phyloP scores from a whole-genome alignment of 2,329 filamentous ascomycete species.

The Podosphaera aphanis region DNA sequence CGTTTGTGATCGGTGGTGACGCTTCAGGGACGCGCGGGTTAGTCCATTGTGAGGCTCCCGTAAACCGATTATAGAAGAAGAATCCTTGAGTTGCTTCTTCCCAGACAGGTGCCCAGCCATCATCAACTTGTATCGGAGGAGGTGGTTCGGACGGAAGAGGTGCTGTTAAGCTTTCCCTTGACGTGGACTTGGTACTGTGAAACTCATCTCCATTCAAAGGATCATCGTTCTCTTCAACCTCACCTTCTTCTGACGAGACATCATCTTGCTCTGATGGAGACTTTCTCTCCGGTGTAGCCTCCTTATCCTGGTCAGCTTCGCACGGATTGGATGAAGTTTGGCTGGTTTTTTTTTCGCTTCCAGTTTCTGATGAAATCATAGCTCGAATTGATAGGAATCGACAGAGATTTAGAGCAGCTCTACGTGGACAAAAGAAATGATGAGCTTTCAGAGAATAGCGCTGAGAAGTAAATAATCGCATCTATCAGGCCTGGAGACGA shows the following conservation, averaged over 20 bases:
- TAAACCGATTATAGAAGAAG: slow-evolving; percentile 72
- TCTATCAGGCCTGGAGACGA: no score
- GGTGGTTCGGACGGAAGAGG: slow-evolving; percentile 26
- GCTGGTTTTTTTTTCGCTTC: not conserved
- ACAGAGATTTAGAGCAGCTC: no score
- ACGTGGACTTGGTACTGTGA: not conserved
- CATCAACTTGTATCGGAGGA: slow-evolving; percentile 30
- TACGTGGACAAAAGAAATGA: no score
- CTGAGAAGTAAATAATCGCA: no score
- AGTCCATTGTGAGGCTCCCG: slow-evolving; percentile 55
- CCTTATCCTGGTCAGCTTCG: not conserved
- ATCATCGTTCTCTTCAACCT: not conserved
- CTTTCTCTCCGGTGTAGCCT: not conserved
- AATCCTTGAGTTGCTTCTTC: slow-evolving; percentile 43
- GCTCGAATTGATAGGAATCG: not conserved
- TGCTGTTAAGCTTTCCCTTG: slow-evolving; percentile 3
- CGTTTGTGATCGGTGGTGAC: slow-evolving; percentile 5
- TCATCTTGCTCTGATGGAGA: not conserved
- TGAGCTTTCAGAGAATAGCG: no score
- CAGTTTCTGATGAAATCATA: not conserved
- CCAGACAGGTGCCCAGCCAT: slow-evolving; percentile 67
- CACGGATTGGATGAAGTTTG: not conserved
- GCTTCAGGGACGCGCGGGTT: slow-evolving; percentile 49
- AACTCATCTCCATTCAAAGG: not conserved
- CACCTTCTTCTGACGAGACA: not conserved